Percentiles rank a stretch among this genome's conserved stretches.
phyloP scores from a whole-genome alignment of 345 rosid species.

The Heritiera fomes region DNA sequence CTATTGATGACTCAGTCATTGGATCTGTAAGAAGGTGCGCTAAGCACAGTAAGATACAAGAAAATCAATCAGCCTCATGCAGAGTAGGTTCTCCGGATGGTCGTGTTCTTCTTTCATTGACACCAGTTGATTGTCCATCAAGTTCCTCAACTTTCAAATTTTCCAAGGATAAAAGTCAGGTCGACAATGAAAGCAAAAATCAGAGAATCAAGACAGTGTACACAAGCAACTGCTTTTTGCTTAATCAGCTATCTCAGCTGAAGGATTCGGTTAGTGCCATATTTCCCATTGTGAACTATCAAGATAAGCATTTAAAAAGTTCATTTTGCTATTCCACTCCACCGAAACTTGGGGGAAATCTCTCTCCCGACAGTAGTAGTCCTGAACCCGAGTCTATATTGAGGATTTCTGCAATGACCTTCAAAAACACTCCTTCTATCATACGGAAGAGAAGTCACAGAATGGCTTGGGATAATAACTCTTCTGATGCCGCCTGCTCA shows the following conservation, averaged over 20 bases:
- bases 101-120: neutral
- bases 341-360: constrained; percentile 30
- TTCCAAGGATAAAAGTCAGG: neutral
- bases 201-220: neutral
- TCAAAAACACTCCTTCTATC: constrained; percentile 38
- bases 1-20: neutral
- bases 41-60: neutral
- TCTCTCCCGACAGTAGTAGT: constrained; percentile 30
- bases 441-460: constrained; percentile 37
- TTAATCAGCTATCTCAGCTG: constrained; percentile 11
- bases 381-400: constrained; percentile 34
- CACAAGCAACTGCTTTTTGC: constrained; percentile 13
- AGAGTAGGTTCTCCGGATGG: neutral
- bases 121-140: neutral
- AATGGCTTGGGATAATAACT: neutral
- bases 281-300: neutral
- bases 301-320: neutral
- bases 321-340: constrained; percentile 24
- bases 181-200: constrained; percentile 7
- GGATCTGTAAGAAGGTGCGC: neutral
- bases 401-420: constrained; percentile 47
- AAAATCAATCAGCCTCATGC: neutral
- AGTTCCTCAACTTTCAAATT: neutral
- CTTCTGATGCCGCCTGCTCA: constrained; percentile 13
- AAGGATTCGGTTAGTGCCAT: constrained; percentile 9